Evolutionary conservation across 2,329 filamentous ascomycete genomes (phyloP), one percentile per base, ranked within the genome.

Genomic region (Diplodia corticola): DNA sequence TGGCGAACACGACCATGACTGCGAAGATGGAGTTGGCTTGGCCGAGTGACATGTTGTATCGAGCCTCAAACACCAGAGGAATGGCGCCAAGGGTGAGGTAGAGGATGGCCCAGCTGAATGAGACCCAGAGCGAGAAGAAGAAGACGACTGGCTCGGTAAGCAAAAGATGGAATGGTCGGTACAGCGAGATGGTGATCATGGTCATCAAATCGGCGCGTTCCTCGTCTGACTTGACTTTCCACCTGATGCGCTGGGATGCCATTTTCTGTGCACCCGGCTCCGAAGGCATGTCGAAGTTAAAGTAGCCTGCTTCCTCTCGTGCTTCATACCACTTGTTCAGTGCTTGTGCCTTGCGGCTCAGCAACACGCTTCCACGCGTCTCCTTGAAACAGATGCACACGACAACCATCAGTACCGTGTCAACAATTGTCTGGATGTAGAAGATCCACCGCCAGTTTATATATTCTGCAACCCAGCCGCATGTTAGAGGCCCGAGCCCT

Each of bases 51-150:
- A 96, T 94, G 70, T 81, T 79, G 74, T 94, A 88, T 51, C 86
- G 88, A 5, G 81, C 84, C 24, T 81, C 73, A 77, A 95, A 96
- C 26, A 96, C 88, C 4, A 95, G 84, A 0, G 93, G 91, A 5
- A 97, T 86, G 1, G 91, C 90, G 15, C 87, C 87, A 71, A 97
- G 94, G 13, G 90, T 92, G 20, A 97, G 81, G 76, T 97, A 97
- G 0, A 97, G 85, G 0, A 96, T 86, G 0, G 90, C 92, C 93
- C 93, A 97, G 22, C 89, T 89, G 76, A 97, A 97, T 0, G 91
- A 85, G 0, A 93, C 89, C 93, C 93, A 97, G 0, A 96, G 82
- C 0, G 90, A 92, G 80, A 97, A 97, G 80, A 87, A 92, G 78
- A 93, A 92, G 15, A 93, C 90, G 10, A 92, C 88, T 0, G 90